A percentile compares a stretch with the other conserved stretches of the same genome.
These are phyloP conservation scores for Moesziomyces antarcticus DNA, from an alignment of 1,284 basidiomycete genomes.

Conservation along the genomic window DNA sequence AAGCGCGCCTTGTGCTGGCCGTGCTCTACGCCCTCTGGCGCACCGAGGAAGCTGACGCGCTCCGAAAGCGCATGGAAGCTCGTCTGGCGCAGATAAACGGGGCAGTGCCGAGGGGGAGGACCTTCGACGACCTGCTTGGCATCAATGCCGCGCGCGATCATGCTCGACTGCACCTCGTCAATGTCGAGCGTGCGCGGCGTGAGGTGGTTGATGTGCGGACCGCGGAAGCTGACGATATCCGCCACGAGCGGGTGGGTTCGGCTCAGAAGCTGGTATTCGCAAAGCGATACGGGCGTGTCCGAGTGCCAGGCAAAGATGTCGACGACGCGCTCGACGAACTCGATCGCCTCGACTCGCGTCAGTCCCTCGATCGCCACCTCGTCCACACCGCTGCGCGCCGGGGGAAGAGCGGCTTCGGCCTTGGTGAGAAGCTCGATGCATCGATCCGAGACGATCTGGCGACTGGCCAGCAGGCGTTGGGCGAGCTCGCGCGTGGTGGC, in stretches of 20 bases:
- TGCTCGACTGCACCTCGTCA: slow-evolving; percentile 68
- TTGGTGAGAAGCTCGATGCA: slow-evolving; percentile 62
- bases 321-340: slow-evolving; percentile 67
- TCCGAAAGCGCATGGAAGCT: slow-evolving; percentile 69
- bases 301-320: slow-evolving; percentile 70
- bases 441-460: slow-evolving; percentile 68
- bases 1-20: slow-evolving; percentile 70
- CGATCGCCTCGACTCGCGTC: slow-evolving; percentile 15
- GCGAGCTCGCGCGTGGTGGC: slow-evolving; percentile 57
- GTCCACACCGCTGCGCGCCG: slow-evolving; percentile 4
- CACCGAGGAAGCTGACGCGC: slow-evolving; percentile 64
- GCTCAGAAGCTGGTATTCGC: slow-evolving; percentile 66
- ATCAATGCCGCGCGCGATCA: slow-evolving; percentile 68
- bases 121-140: slow-evolving; percentile 69
- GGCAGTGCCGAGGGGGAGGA: slow-evolving; percentile 66
- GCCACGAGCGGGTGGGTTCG: slow-evolving; percentile 68
- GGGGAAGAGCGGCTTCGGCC: slow-evolving; percentile 64
- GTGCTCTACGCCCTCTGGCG: slow-evolving; percentile 16
- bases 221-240: slow-evolving; percentile 69
- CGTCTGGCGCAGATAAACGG: slow-evolving; percentile 70
- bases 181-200: slow-evolving; percentile 70
- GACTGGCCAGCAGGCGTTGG: slow-evolving; percentile 54
- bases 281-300: slow-evolving; percentile 63
- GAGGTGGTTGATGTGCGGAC: slow-evolving; percentile 71
- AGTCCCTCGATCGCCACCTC: slow-evolving; percentile 2